Base-by-base conservation (phyloP, 192 early-diverging fungal species). In the Mortierella hygrophila region DNA sequence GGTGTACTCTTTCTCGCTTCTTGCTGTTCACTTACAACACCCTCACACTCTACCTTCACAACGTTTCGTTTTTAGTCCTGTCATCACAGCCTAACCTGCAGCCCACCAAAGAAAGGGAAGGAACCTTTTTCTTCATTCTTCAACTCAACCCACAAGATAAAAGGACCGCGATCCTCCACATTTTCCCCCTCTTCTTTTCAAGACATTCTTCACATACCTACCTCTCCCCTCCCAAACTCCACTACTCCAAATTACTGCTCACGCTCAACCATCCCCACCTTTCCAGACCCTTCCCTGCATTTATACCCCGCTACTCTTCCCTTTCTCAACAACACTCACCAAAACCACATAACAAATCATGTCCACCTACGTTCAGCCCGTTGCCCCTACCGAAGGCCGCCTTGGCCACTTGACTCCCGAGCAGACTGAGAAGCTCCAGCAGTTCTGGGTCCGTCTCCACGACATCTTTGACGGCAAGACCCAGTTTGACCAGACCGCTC, bases 391-490 rank as follows among this genome's bases (percentile, higher is more conserved):
- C 76, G 79, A 86, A 68, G 84, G 84, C 41, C 84, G 84, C 41
- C 84, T 86, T 54, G 89, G 88, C 71, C 88, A 89, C 79, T 77
- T 91, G 74, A 91, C 89, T 49, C 65, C 81, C 42, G 81, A 88
- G 63, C 89, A 91, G 76, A 87, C 82, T 47, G 83, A 78, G 70
- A 83, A 81, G 42, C 81, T 91, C 68, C 89, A 91, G 68, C 68
- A 84, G 41, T 77, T 91, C 78, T 91, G 90, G 90, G 60, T 69
- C 23, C 81, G 81, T 32, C 78, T 91, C 23, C 79, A 87, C 60
- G 81, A 88, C 32, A 81, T 88, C 74, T 89, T 89, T 81, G 83
- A 89, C 29, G 85, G 86, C 74, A 90, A 78, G 80, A 76, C 75
- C 49, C 68, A 60, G n/a, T 81, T 86, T 54, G 84, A 86, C 44